Percentiles rank a stretch among this genome's conserved stretches.
Conservation (phyloP, 1,139 yeast species). For the Saccharomyces pastorianus region DNA sequence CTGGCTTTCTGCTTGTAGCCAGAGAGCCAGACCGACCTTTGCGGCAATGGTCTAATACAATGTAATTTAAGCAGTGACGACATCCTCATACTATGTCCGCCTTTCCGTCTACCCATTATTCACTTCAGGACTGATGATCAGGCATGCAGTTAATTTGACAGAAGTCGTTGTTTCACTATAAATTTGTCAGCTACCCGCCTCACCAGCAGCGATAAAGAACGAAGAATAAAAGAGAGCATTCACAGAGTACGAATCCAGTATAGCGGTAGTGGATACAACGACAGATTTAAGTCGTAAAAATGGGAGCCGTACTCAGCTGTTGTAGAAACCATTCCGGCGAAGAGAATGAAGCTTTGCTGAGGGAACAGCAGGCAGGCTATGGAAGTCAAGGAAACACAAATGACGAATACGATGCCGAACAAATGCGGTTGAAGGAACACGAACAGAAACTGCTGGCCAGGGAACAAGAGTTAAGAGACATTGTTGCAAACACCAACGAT, state of each 20-base stretch:
- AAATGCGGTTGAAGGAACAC: slow-evolving; percentile 27
- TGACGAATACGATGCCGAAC: slow-evolving; percentile 14
- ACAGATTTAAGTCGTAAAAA: not conserved
- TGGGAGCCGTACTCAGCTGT: slow-evolving; percentile 11
- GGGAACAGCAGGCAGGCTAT: slow-evolving; percentile 30
- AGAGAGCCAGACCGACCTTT: not conserved
- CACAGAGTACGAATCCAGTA: not conserved
- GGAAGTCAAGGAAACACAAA: slow-evolving; percentile 14
- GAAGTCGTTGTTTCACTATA: not conserved
- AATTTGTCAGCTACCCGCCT: not conserved
- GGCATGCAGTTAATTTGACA: not conserved
- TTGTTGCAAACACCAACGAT: slow-evolving; percentile 36
- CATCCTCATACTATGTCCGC: not conserved
- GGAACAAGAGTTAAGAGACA: slow-evolving; percentile 33
- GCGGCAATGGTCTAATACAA: not conserved
- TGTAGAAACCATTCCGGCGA: slow-evolving; percentile 9
- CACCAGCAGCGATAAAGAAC: not conserved
- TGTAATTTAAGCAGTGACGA: not conserved
- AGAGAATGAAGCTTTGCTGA: slow-evolving; percentile 22
- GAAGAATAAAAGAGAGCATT: not conserved
- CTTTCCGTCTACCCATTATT: not conserved
- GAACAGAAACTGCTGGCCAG: slow-evolving; percentile 26
- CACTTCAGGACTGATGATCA: not conserved
- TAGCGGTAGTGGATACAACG: not conserved
- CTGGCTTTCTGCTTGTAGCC: not conserved